Percentiles rank a stretch among this genome's conserved stretches.
These are phyloP conservation scores for Beauveria scarabaeidicola DNA, from an alignment of 2,329 filamentous ascomycete species.

Conservation along the genomic window DNA sequence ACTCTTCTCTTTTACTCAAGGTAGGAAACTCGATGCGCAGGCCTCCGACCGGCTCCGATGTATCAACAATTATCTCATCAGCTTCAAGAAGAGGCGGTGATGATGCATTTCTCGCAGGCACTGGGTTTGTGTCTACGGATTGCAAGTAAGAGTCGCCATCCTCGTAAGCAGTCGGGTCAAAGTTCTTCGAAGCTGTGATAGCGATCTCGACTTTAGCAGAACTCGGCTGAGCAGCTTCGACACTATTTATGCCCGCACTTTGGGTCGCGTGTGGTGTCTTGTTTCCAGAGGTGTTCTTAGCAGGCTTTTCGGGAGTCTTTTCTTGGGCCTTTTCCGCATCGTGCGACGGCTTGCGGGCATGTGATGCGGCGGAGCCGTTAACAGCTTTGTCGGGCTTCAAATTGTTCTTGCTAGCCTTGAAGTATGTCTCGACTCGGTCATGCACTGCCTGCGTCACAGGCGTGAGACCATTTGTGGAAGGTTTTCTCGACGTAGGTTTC, in stretches of 20 bases:
- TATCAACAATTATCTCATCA: not conserved
- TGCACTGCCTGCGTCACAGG: slow-evolving; percentile 38
- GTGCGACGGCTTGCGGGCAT: slow-evolving; percentile 12
- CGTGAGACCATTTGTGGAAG: slow-evolving; percentile 34
- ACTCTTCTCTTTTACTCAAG: slow-evolving; percentile 33
- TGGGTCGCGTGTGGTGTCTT: not conserved
- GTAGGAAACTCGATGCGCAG: slow-evolving; percentile 40
- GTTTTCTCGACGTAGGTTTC: slow-evolving; percentile 18
- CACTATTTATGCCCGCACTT: slow-evolving; percentile 11
- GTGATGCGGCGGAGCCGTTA: slow-evolving; percentile 3
- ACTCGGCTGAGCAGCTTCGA: slow-evolving; percentile 26
- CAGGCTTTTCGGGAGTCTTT: not conserved
- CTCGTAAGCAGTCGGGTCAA: slow-evolving; percentile 29
- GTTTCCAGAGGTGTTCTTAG: not conserved
- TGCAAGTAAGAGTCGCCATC: slow-evolving; percentile 22
- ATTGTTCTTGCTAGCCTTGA: slow-evolving; percentile 30
- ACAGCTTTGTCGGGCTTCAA: slow-evolving; percentile 7
- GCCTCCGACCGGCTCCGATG: slow-evolving; percentile 12
- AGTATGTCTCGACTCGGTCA: slow-evolving; percentile 31
- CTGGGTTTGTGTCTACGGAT: not conserved
- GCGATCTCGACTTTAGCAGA: slow-evolving; percentile 37
- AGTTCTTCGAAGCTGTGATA: slow-evolving; percentile 35
- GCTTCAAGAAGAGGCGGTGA: not conserved
- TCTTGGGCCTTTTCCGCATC: not conserved
- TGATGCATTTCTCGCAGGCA: not conserved